Evolutionary conservation across 331 rosid genomes (phyloP), one percentile per base, ranked within the genome.

Genomic region (Acacia concinna): DNA sequence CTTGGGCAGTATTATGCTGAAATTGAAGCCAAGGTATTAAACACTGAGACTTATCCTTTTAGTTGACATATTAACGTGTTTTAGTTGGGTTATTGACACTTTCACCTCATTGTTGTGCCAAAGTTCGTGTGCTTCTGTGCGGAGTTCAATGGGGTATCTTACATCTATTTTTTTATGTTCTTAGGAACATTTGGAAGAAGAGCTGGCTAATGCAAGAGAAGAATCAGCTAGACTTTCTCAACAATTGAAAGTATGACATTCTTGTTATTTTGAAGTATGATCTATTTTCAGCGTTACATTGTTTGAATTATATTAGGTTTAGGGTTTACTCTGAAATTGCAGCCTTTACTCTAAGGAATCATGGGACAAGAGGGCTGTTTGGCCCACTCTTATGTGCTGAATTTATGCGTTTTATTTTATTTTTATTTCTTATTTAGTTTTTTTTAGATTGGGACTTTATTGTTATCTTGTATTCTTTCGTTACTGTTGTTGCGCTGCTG

Each of bases 1-100:
- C 99, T 95, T 78, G 99, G 99, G 73, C 99, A 91, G 86, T 93
- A 95, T 83, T 95, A 93, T 85, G 99, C 99, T 70, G 98, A 93
- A 93, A 95, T 95, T 78, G 99, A 95, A 87, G 97, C 96, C n/a
- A 95, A 95, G 99, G 99, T 93, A 85, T 71, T 47, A 65, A 74
- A 75, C 63, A 60, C 41, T 13, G 31, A 9, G 52, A 66, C 20
- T 44, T 75, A 49, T 43, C 71, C 8, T 18, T 25, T 37, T 77
- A 27, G 18, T 51, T 25, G 23, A 32, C 73, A 70, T 47, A 62
- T 27, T 52, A 25, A 51, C 1, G 17, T 27, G 51, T 51, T 74
- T 40, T 23, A 67, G 54, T 59, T 68, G 65, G 30, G 59, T 60
- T 67, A 37, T 81, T 47, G 60, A 25, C 23, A 28, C 27, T 47